These are phyloP conservation scores for Aphanomyces invadans DNA, from an alignment of 352 stramenopile species.

Conservation along the genomic window DNA sequence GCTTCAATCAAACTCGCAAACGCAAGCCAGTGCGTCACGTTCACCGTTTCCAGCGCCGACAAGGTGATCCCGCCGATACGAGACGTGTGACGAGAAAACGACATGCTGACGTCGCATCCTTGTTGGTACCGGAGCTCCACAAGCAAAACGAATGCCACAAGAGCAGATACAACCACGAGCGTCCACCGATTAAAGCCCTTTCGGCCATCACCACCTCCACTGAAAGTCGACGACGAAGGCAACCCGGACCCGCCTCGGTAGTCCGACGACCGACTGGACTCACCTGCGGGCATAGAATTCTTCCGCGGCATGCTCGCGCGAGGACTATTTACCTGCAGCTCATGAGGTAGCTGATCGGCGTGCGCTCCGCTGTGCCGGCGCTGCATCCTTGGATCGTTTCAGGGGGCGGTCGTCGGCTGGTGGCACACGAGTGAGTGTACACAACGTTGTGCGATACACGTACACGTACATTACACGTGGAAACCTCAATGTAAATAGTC, in stretches of 20 bases:
- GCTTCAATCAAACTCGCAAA: constrained; percentile 21
- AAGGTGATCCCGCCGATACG: constrained; percentile 15
- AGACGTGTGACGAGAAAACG: constrained; percentile 15
- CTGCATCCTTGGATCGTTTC: constrained; percentile 16
- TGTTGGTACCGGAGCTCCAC: constrained; percentile 17
- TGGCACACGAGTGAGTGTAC: background rate
- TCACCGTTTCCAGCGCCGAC: background rate
- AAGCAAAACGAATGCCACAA: constrained; percentile 19
- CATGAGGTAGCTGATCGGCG: background rate
- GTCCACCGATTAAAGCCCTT: background rate
- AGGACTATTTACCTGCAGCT: background rate
- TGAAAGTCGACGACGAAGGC: background rate
- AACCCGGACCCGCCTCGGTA: background rate
- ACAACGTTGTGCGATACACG: background rate
- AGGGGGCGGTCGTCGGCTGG: background rate
- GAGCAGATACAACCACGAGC: background rate
- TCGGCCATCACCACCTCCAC: background rate
- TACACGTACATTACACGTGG: background rate
- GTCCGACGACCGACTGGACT: background rate
- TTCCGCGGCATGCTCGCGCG: constrained; percentile 2
- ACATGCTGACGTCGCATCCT: constrained; percentile 20
- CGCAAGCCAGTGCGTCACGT: constrained; percentile 9
- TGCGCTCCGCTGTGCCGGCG: constrained; percentile 19
- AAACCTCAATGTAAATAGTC: background rate
- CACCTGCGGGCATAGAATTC: background rate